Percentiles rank a stretch among this genome's conserved stretches.
These are phyloP conservation scores for Schizopora paradoxa DNA, from an alignment of 1,284 basidiomycete genomes.

Conservation along the genomic window DNA sequence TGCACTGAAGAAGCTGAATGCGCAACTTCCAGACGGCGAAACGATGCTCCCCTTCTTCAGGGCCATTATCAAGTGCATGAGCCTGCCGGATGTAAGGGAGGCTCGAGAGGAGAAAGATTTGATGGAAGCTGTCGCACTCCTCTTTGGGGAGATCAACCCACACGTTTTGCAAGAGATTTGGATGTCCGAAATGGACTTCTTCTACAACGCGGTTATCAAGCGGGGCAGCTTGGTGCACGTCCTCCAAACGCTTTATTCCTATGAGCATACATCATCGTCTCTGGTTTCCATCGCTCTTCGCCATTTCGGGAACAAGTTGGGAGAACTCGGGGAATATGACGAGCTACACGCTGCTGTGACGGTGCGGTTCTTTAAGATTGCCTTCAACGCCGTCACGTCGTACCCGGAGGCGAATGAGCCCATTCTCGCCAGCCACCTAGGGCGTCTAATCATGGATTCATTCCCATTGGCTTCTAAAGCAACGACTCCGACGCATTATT, in stretches of 20 bases:
- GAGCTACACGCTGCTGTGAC: slow-evolving; percentile 77
- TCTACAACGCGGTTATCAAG: slow-evolving; percentile 74
- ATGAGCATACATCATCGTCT: slow-evolving; percentile 82
- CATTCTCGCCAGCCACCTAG: slow-evolving; percentile 88
- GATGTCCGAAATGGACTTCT: slow-evolving; percentile 87
- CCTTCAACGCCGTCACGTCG: slow-evolving; percentile 84
- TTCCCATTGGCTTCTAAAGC: slow-evolving; percentile 93
- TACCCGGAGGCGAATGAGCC: slow-evolving; percentile 83
- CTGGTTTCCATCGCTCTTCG: slow-evolving; percentile 90
- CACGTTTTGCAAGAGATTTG: slow-evolving; percentile 94
- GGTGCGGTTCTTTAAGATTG: slow-evolving; percentile 94
- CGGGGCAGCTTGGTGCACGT: slow-evolving; percentile 82
- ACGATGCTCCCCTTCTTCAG: slow-evolving; percentile 86
- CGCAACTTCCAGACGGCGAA: slow-evolving; percentile 79
- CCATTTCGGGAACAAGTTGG: slow-evolving; percentile 82
- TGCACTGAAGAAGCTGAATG: slow-evolving; percentile 77
- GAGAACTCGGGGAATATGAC: slow-evolving; percentile 82
- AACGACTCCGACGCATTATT: slow-evolving; percentile 88
- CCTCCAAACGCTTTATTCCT: slow-evolving; percentile 81
- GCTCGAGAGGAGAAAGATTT: slow-evolving; percentile 82
- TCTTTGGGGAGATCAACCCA: slow-evolving; percentile 78
- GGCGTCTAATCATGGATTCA: slow-evolving; percentile 95
- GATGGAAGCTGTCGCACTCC: slow-evolving; percentile 80
- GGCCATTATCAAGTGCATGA: slow-evolving; percentile 80
- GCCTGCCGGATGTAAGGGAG: slow-evolving; percentile 75